Conservation (phyloP, 2,329 filamentous ascomycete species). For the Tolypocladium amazonense region DNA sequence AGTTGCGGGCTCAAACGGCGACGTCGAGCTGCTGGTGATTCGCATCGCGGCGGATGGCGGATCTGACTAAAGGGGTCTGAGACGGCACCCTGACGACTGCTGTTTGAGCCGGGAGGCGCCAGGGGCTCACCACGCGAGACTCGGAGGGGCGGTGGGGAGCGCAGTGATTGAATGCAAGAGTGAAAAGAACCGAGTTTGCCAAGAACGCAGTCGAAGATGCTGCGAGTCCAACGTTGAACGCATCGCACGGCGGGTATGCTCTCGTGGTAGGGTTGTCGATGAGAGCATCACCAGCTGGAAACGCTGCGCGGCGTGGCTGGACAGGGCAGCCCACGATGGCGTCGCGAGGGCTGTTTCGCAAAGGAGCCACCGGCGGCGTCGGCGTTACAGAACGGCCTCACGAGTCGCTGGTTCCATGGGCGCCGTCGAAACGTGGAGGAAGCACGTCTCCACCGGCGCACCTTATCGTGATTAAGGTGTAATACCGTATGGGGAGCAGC, state of each 20-base stretch:
- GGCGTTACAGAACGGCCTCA: neutral
- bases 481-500: neutral
- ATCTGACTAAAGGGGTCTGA: constrained; percentile 10
- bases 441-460: neutral
- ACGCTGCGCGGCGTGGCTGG: too few relatives aligned
- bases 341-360: neutral
- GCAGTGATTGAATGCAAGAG: neutral
- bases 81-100: constrained; percentile 17
- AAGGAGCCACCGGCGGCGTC: neutral
- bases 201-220: neutral
- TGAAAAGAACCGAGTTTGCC: neutral
- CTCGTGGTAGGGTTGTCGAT: neutral
- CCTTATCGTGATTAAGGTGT: neutral
- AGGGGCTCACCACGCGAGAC: neutral
- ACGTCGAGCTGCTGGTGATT: neutral
- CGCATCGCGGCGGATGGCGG: neutral
- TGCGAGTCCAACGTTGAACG: neutral
- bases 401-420: neutral
- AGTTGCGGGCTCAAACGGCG: neutral
- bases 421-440: neutral
- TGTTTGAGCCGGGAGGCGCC: constrained; percentile 12
- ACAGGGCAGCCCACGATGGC: neutral
- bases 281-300: neutral
- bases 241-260: neutral
- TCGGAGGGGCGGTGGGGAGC: too few relatives aligned